A percentile compares a stretch with the other conserved stretches of the same genome.
These are phyloP conservation scores for Leishmania turanica DNA, from an alignment of 208 protist genomes.

Conservation along the genomic window DNA sequence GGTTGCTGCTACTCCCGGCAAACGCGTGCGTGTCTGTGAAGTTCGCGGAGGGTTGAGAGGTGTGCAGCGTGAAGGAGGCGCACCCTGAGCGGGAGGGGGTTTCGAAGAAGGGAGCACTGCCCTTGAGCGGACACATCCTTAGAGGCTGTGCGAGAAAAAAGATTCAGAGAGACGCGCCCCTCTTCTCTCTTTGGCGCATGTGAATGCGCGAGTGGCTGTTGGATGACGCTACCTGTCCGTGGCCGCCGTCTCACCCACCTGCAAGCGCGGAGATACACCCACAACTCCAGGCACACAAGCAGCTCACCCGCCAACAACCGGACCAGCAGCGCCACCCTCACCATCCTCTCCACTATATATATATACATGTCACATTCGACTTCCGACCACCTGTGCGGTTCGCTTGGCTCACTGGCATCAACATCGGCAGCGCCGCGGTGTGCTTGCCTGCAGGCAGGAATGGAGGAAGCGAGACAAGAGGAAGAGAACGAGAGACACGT, in stretches of 20 bases:
- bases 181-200: neutral
- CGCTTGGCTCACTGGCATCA: neutral
- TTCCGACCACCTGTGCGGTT: neutral
- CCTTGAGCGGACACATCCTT: neutral
- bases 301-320: neutral
- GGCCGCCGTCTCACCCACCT: neutral
- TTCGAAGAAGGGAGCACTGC: neutral
- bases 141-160: neutral
- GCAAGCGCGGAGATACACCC: conserved; percentile 6
- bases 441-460: neutral
- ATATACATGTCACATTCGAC: neutral
- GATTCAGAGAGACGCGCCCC: neutral
- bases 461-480: neutral
- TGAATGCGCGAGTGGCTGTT: neutral
- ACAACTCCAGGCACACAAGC: conserved; percentile 1
- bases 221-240: neutral
- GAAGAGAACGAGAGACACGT: neutral
- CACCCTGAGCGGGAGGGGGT: neutral
- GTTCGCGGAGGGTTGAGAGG: neutral
- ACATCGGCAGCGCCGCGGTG: too few relatives aligned
- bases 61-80: neutral
- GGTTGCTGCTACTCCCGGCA: neutral
- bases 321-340: neutral
- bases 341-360: neutral
- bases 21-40: neutral